These are phyloP conservation scores for Gymnopilus junonius DNA, from an alignment of 768 basidiomycete species.

Conservation along the genomic window DNA sequence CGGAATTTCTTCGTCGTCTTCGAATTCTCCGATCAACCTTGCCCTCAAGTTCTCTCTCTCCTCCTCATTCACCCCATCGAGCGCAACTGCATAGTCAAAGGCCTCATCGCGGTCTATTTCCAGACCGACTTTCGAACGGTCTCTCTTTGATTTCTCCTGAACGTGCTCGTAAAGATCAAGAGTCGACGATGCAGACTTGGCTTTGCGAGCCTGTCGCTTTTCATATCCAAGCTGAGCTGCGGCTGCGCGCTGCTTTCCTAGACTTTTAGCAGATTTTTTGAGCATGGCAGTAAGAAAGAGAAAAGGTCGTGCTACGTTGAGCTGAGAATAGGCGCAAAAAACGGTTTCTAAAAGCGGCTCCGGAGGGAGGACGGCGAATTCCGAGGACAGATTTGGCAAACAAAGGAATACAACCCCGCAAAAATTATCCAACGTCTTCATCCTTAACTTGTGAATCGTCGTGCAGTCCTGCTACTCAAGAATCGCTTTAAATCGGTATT, in stretches of 20 bases:
- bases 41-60: conserved; percentile 43
- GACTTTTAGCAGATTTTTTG: conserved; percentile 8
- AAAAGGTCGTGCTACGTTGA: not conserved
- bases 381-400: not conserved
- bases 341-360: not conserved
- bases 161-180: conserved; percentile 71
- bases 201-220: conserved; percentile 53
- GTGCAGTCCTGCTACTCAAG: not conserved
- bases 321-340: conserved; percentile 2
- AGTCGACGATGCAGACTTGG: conserved; percentile 31
- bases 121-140: conserved; percentile 47
- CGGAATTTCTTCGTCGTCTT: conserved; percentile 57
- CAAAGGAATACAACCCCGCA: not conserved
- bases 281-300: not conserved
- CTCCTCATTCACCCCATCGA: conserved; percentile 46
- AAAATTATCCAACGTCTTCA: not conserved
- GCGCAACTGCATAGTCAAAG: conserved; percentile 41
- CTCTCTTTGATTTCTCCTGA: conserved; percentile 50
- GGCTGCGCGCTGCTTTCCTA: conserved; percentile 28
- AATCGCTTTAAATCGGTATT: not conserved
- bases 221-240: conserved; percentile 50
- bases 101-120: conserved; percentile 63
- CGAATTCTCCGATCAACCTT: conserved; percentile 55
- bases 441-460: not conserved
- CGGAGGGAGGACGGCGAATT: not conserved